A percentile compares a stretch with the other conserved stretches of the same genome.
Evolutionary conservation across 441 rosid species (phyloP).

Genomic region (Breynia disticha): DNA sequence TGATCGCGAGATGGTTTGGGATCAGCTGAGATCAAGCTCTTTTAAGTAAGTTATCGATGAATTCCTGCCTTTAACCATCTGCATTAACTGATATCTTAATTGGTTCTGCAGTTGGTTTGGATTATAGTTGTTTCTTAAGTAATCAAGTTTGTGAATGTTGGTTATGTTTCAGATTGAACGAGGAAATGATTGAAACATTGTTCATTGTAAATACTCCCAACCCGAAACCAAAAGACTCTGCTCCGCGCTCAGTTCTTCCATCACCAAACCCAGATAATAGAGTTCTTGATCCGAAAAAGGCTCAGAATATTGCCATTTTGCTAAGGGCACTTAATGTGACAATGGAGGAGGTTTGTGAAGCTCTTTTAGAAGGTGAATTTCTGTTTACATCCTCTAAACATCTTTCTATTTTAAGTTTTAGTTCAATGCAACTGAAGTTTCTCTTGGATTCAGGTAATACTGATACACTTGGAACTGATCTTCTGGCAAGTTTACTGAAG

Average conservation of each 20-base stretch:
- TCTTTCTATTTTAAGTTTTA: neutral
- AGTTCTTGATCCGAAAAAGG: slow-evolving; percentile 83
- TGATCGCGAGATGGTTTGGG: slow-evolving; percentile 99
- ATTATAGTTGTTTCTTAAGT: neutral
- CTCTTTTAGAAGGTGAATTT: slow-evolving; percentile 76
- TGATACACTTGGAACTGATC: slow-evolving; percentile 76
- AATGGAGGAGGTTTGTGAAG: slow-evolving; percentile 90
- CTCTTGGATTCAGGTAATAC: slow-evolving; percentile 43
- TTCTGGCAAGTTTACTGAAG: slow-evolving; percentile 72
- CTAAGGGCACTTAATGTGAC: slow-evolving; percentile 83
- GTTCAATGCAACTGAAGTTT: neutral
- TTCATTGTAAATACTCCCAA: slow-evolving; percentile 65
- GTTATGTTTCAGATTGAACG: slow-evolving; percentile 68
- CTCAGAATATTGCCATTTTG: slow-evolving; percentile 84
- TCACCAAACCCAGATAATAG: slow-evolving; percentile 53
- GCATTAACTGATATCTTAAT: neutral
- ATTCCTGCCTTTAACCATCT: neutral
- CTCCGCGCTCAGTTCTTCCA: slow-evolving; percentile 48
- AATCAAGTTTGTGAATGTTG: neutral
- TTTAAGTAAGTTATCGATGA: slow-evolving; percentile 54
- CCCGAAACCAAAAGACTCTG: slow-evolving; percentile 39
- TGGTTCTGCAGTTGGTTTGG: neutral
- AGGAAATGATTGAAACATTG: slow-evolving; percentile 93
- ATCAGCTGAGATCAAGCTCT: slow-evolving; percentile 88
- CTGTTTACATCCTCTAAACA: slow-evolving; percentile 1